These are phyloP conservation scores for Lipomyces yamadae DNA, from an alignment of 805 yeast species.

Conservation along the genomic window DNA sequence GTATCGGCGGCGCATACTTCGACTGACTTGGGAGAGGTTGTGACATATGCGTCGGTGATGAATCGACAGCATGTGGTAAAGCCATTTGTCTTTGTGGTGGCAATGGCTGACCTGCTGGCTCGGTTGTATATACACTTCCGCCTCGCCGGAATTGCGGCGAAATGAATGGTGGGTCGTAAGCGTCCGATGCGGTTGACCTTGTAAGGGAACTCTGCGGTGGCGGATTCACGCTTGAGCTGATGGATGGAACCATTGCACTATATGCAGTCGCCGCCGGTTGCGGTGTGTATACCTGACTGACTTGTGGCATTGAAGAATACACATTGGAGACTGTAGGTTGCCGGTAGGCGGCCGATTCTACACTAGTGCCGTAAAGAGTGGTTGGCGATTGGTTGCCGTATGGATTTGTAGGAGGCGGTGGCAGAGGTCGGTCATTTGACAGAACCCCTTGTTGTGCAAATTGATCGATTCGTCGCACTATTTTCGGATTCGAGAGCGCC, in stretches of 20 bases:
- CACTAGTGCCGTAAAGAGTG: conserved; percentile 1
- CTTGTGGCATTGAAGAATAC: conserved; percentile 3
- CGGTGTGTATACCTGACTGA: conserved; percentile 8
- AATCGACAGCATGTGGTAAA: not conserved
- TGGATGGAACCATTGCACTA: conserved; percentile 1
- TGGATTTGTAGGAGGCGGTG: conserved; percentile 14
- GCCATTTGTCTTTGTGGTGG: not conserved
- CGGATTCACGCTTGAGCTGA: conserved; percentile 15
- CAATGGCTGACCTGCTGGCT: not conserved
- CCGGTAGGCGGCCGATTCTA: conserved; percentile 16
- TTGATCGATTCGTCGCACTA: conserved; percentile 21
- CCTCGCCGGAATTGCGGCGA: conserved; percentile 1
- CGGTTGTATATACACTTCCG: not conserved
- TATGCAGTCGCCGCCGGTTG: conserved; percentile 7
- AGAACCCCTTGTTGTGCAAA: conserved; percentile 17
- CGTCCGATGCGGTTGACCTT: conserved; percentile 20
- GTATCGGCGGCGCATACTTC: not conserved
- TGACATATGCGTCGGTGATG: not conserved
- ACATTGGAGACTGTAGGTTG: conserved; percentile 11
- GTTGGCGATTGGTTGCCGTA: conserved; percentile 8
- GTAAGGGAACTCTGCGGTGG: not conserved
- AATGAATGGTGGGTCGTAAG: conserved; percentile 26
- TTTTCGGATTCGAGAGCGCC: conserved; percentile 16
- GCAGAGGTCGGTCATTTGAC: not conserved
- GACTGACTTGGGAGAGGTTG: not conserved